These are phyloP conservation scores for Fraxinus albicans DNA, from an alignment of 305 asterid species.

Conservation along the genomic window DNA sequence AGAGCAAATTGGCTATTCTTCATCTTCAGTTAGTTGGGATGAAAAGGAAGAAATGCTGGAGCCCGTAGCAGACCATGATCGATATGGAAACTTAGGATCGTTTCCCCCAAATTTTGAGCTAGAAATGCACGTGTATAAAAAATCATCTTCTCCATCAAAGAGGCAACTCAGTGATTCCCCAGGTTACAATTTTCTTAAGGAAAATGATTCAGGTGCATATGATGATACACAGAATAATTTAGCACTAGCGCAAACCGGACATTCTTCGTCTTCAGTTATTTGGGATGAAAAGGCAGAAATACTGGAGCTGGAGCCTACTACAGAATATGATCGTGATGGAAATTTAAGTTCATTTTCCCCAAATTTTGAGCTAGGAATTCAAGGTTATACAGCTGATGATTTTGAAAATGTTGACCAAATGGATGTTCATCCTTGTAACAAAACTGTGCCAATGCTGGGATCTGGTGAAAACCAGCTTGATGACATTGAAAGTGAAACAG, in stretches of 20 bases:
- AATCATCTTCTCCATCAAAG: conserved; percentile 39
- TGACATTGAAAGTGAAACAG: conserved; percentile 78
- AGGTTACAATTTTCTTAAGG: conserved; percentile 47
- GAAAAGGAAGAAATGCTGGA: conserved; percentile 48
- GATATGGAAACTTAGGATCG: conserved; percentile 36
- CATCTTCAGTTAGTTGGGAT: conserved; percentile 59
- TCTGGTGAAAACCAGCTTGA: conserved; percentile 38
- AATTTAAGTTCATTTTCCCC: conserved; percentile 38
- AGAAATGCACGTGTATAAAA: conserved; percentile 28
- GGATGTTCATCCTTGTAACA: conserved; percentile 29
- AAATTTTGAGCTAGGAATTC: conserved; percentile 33
- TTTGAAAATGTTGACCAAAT: conserved; percentile 32
- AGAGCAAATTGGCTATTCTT: conserved; percentile 47
- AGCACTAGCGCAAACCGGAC: conserved; percentile 51
- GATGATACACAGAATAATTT: conserved; percentile 41
- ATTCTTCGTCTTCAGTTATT: conserved; percentile 49
- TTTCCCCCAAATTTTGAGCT: conserved; percentile 34
- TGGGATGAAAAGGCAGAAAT: conserved; percentile 58
- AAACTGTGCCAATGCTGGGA: conserved; percentile 27
- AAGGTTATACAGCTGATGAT: conserved; percentile 30
- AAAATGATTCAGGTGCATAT: conserved; percentile 38
- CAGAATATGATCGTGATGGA: conserved; percentile 32
- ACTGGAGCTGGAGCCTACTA: conserved; percentile 25
- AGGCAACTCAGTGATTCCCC: conserved; percentile 46
- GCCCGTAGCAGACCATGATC: conserved; percentile 29